Evolutionary conservation across 1,284 basidiomycete genomes (phyloP), one percentile per base, ranked within the genome.

Genomic region (Apiotrichum veenhuisii): DNA sequence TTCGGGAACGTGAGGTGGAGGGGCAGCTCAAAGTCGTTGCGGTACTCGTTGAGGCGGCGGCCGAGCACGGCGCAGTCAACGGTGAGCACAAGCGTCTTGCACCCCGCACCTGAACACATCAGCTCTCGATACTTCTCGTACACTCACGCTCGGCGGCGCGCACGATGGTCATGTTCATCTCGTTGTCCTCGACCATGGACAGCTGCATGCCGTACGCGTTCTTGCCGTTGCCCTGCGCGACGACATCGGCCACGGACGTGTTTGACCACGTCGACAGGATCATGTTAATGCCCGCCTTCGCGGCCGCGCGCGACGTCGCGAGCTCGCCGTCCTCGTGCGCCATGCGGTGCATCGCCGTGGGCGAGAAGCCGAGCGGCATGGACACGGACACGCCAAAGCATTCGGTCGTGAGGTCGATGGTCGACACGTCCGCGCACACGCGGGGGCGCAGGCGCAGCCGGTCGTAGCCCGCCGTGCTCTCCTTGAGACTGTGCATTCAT

Each of bases 281-380:
- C 71, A 71, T 70, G 34, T 57, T 52, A 18, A 64, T 53, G 12
- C 61, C 59, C 9, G 56, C 50, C 37, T 60, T 61, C 15, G 62
- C 61, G 8, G 68, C 69, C 3, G 68, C 71, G 15, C 61, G 50
- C 8, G 65, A 63, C 5, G 68, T 68, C 1, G 52, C 69, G 4
- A 62, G 36, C 58, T 73, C 71, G 17, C 61, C 68, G 30, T 65
- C 63, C 18, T 49, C 56, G 48, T 73, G 71, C 2, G 71, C 71
- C 17, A 73, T 38, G n/a, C 50, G 43, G 30, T 72, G 69, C 48
- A 70, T 59, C 1, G 68, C 71, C 1, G 71, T 61, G 1, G 71
- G 71, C 2, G 67, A 62, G 37, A 73, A 61, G 10, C 69, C 70
- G n/a, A 71, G 41, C 1, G 71, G 71, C 48, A 66, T 56, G 2